These are phyloP conservation scores for Eudorina sp. DNA, from an alignment of 139 green algal species.

Conservation along the genomic window DNA sequence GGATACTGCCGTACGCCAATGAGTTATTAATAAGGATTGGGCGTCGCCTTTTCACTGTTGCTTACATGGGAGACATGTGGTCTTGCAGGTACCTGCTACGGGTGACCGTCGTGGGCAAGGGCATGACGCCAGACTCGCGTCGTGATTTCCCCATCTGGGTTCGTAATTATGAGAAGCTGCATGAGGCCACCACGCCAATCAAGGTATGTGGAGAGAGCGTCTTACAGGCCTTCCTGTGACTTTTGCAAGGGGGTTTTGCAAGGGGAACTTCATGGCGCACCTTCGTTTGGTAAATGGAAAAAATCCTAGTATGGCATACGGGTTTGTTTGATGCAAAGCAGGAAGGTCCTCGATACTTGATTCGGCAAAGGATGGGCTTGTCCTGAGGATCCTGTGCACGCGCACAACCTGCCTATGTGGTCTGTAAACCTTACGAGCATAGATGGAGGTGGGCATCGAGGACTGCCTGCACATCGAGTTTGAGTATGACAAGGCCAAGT, in stretches of 20 bases:
- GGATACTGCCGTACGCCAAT: too few relatives aligned
- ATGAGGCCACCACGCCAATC: slow-evolving; percentile 69
- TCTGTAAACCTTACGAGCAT: slow-evolving; percentile 14
- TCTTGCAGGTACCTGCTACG: slow-evolving; percentile 91
- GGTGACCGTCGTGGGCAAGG: slow-evolving; percentile 89
- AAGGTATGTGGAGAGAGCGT: slow-evolving; percentile 77
- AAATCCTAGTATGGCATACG: too few relatives aligned
- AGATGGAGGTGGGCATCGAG: slow-evolving; percentile 99
- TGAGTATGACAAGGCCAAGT: slow-evolving; percentile 94
- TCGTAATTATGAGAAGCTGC: slow-evolving; percentile 74
- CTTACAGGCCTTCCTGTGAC: too few relatives aligned
- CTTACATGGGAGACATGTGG: too few relatives aligned
- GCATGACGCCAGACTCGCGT: slow-evolving; percentile 72
- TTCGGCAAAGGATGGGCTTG: too few relatives aligned
- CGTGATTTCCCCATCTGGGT: slow-evolving; percentile 95
- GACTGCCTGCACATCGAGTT: slow-evolving; percentile 99
- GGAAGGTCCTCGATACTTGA: too few relatives aligned
- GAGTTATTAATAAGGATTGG: too few relatives aligned
- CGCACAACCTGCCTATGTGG: not conserved
- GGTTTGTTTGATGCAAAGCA: not conserved
- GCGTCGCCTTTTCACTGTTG: too few relatives aligned
- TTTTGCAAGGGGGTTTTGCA: too few relatives aligned
- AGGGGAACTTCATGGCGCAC: too few relatives aligned
- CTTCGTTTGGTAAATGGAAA: too few relatives aligned
- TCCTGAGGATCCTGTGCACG: too few relatives aligned